Percentiles rank a stretch among this genome's conserved stretches.
Evolutionary conservation across 257 asterid genomes (phyloP).

Genomic region (Nicotiana tabacum): DNA sequence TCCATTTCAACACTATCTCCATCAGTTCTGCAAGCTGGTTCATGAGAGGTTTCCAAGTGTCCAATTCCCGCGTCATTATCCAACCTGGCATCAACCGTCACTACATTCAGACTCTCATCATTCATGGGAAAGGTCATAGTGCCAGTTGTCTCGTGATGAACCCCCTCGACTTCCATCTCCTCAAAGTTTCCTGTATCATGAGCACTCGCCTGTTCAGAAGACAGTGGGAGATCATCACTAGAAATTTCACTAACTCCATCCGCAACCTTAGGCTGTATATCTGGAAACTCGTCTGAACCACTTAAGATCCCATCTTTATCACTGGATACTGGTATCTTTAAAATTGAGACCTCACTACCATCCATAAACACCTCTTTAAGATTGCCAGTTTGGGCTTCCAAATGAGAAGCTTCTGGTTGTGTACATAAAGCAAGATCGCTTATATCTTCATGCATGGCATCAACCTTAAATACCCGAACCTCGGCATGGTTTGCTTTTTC

Average conservation of each 20-base stretch:
- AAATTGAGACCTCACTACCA: conserved; percentile 19
- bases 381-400: conserved; percentile 17
- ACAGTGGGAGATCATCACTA: conserved; percentile 22
- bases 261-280: conserved; percentile 15
- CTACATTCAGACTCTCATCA: conserved; percentile 15
- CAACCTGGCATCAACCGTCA: conserved; percentile 17
- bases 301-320: conserved; percentile 19
- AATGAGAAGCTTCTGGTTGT: conserved; percentile 2
- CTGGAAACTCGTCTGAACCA: conserved; percentile 15
- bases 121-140: conserved; percentile 21
- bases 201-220: conserved; percentile 23
- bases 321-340: conserved; percentile 22
- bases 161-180: conserved; percentile 38
- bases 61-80: conserved; percentile 19
- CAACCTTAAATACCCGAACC: neutral
- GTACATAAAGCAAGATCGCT: conserved; percentile 4
- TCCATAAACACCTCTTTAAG: conserved; percentile 19
- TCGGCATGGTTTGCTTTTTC: neutral
- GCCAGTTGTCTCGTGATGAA: conserved; percentile 5
- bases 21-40: conserved; percentile 17
- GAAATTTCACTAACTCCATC: conserved; percentile 11
- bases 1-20: conserved; percentile 23
- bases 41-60: conserved; percentile 16
- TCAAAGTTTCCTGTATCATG: conserved; percentile 32
- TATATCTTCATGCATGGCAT: neutral